A percentile compares a stretch with the other conserved stretches of the same genome.
Evolutionary conservation across 2,329 filamentous ascomycete genomes (phyloP).

Genomic region (Exophiala oligosperma): DNA sequence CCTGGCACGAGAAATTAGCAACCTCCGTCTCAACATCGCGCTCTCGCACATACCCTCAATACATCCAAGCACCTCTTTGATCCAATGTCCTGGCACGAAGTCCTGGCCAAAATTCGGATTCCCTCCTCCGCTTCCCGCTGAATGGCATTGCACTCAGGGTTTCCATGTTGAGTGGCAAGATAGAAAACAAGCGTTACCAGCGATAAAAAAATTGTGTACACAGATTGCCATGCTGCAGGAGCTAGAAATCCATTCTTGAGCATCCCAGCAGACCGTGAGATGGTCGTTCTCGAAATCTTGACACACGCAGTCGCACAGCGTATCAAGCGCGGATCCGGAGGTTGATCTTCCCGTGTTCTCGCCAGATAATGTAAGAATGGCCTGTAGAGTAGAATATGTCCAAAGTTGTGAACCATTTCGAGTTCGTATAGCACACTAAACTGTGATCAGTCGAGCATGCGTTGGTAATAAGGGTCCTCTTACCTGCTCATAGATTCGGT

Average conservation of each 20-base stretch:
- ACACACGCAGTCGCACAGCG: constrained; percentile 20
- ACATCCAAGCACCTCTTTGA: constrained; percentile 21
- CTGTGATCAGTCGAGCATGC: neutral
- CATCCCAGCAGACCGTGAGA: constrained; percentile 17
- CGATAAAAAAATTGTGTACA: constrained; percentile 24
- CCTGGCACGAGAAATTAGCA: constrained; percentile 1
- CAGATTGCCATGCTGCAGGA: constrained; percentile 22
- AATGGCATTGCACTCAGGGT: constrained; percentile 6
- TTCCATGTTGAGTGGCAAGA: constrained; percentile 19
- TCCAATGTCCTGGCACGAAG: constrained; percentile 22
- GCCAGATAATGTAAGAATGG: constrained; percentile 28
- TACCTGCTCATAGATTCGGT: constrained; percentile 13
- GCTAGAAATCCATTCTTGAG: constrained; percentile 17
- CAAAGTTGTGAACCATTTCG: constrained; percentile 24
- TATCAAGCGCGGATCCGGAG: constrained; percentile 11
- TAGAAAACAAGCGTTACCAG: constrained; percentile 21
- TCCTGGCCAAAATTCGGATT: constrained; percentile 18
- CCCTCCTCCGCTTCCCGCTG: constrained; percentile 19
- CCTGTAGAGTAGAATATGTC: constrained; percentile 29
- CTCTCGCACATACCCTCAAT: constrained; percentile 10
- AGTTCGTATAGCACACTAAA: constrained; percentile 21
- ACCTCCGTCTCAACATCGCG: neutral
- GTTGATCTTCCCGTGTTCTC: constrained; percentile 13
- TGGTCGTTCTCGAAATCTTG: constrained; percentile 16
- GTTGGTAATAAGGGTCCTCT: neutral